Evolutionary conservation across 805 yeast species (phyloP).

Genomic region (Pachysolen tannophilus): DNA sequence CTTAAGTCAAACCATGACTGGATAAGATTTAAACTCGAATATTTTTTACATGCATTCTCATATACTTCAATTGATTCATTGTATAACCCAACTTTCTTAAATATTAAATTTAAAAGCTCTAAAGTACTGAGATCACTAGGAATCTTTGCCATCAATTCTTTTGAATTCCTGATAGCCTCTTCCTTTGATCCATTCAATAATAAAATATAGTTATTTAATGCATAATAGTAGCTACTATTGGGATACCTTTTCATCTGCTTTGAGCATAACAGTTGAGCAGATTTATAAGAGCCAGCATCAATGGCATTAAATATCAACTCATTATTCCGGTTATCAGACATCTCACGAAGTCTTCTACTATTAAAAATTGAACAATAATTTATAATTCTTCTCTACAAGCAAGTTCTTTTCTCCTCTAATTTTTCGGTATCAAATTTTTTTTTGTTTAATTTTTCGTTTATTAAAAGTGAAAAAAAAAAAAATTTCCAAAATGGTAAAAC

Average conservation of each 20-base stretch:
- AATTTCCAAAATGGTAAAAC: no score
- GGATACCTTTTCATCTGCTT: constrained; percentile 49
- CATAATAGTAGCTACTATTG: constrained; percentile 43
- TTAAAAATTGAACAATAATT: no score
- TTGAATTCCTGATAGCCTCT: constrained; percentile 26
- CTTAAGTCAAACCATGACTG: constrained; percentile 52
- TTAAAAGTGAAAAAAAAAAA: no score
- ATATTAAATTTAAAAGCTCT: constrained; percentile 37
- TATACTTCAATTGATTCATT: constrained; percentile 40
- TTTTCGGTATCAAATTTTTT: no score
- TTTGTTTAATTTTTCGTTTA: no score
- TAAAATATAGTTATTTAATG: constrained; percentile 29
- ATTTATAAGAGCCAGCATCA: constrained; percentile 42
- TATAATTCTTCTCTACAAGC: no score
- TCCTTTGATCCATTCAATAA: constrained; percentile 24
- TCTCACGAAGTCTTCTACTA: no score
- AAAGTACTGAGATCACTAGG: constrained; percentile 54
- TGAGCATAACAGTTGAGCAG: constrained; percentile 42
- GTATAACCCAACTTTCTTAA: constrained; percentile 26
- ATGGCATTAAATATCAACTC: constrained; percentile 33
- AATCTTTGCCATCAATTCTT: constrained; percentile 20
- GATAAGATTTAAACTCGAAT: constrained; percentile 39
- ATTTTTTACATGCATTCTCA: constrained; percentile 51
- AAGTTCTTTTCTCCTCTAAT: no score
- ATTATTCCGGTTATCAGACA: constrained; percentile 21